These are phyloP conservation scores for Nevesoporus exiguus DNA, from an alignment of 768 basidiomycete species.

Conservation along the genomic window DNA sequence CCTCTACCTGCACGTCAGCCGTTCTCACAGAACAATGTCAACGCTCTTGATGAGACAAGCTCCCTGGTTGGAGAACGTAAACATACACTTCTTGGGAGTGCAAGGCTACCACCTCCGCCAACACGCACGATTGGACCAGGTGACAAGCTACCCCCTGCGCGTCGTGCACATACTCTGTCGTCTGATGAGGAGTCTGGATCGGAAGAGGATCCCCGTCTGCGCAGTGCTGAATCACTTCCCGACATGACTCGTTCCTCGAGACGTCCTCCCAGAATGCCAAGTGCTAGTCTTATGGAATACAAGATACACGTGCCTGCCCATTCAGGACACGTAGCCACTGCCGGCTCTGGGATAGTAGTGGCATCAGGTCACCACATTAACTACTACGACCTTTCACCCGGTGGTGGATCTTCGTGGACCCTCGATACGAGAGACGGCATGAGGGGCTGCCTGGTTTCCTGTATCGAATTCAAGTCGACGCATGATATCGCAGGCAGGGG, in stretches of 20 bases:
- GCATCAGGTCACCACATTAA: conserved; percentile 56
- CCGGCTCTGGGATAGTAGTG: conserved; percentile 58
- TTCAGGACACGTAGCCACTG: conserved; percentile 49
- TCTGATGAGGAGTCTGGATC: conserved; percentile 56
- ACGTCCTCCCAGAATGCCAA: conserved; percentile 36
- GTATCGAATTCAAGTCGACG: conserved; percentile 72
- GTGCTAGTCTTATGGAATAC: conserved; percentile 38
- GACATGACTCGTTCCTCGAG: conserved; percentile 70
- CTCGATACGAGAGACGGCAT: conserved; percentile 63
- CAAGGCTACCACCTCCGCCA: conserved; percentile 65
- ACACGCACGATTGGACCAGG: conserved; percentile 68
- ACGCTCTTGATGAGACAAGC: conserved; percentile 17
- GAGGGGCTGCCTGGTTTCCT: conserved; percentile 70
- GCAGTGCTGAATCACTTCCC: conserved; percentile 53
- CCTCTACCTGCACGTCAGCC: conserved; percentile 38
- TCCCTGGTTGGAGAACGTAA: conserved; percentile 26
- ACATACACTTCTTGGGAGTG: conserved; percentile 27
- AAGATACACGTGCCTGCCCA: conserved; percentile 55
- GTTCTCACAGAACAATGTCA: neutral
- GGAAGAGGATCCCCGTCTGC: conserved; percentile 53
- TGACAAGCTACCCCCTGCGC: conserved; percentile 64
- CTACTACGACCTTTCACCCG: conserved; percentile 55
- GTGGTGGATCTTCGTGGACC: conserved; percentile 43
- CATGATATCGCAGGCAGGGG: conserved; percentile 48
- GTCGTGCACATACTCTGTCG: conserved; percentile 41